Conservation (phyloP, 179 eudicot species). For the Amaranthus tricolor region DNA sequence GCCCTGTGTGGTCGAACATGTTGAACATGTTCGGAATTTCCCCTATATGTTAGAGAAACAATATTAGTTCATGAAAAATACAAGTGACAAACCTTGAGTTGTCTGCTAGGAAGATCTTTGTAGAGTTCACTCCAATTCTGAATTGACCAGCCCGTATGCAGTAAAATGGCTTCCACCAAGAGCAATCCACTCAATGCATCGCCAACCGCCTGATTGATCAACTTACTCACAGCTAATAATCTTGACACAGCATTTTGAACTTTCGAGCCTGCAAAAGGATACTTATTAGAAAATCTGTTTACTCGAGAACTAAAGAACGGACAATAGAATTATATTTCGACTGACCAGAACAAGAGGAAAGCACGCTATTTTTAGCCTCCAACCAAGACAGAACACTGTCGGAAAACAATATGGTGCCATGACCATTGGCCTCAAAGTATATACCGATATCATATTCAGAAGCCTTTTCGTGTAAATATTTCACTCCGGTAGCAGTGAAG, state of each 20-base stretch:
- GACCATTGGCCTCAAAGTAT: conserved; percentile 98
- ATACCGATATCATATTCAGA: conserved; percentile 85
- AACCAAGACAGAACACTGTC: conserved; percentile 60
- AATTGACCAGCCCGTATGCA: conserved; percentile 79
- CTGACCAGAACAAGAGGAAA: conserved; percentile 54
- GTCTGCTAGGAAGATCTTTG: conserved; percentile 86
- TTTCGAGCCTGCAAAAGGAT: conserved; percentile 56
- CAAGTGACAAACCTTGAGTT: conserved; percentile 63
- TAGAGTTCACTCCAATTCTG: conserved; percentile 82
- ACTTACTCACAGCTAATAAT: conserved; percentile 75
- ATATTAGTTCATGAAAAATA: not conserved
- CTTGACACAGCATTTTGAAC: conserved; percentile 71
- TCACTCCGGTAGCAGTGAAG: conserved; percentile 90
- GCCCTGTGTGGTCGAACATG: no score
- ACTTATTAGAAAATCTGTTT: not conserved
- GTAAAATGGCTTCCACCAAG: conserved; percentile 80
- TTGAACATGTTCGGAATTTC: no score
- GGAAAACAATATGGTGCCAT: conserved; percentile 90
- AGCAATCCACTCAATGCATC: conserved; percentile 93
- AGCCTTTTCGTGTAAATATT: conserved; percentile 91
- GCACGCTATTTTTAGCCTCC: conserved; percentile 49
- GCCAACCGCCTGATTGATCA: conserved; percentile 97
- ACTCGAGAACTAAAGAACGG: not conserved
- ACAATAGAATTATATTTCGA: not conserved
- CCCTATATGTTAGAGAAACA: no score